phyloP scores from a whole-genome alignment of 495 filamentous ascomycete species.

The Aspergillus diversus region DNA sequence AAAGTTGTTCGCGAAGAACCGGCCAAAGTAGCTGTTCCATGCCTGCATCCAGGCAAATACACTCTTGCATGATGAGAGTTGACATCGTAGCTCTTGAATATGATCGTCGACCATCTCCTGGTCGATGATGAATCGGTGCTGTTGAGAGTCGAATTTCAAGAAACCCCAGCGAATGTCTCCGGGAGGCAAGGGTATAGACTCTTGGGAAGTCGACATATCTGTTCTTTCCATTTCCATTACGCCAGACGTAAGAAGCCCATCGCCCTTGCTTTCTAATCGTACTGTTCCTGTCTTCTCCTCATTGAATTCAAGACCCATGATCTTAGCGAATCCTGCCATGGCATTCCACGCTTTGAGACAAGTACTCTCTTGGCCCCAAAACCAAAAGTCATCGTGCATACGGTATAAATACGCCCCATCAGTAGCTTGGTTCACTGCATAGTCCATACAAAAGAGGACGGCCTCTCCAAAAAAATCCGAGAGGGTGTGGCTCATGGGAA shows the following conservation, averaged over 20 bases:
- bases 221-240: not conserved
- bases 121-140: conserved; percentile 65
- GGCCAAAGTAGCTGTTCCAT: conserved; percentile 67
- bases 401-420: conserved; percentile 59
- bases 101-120: conserved; percentile 64
- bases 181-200: conserved; percentile 38
- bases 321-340: conserved; percentile 55
- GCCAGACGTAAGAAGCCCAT: not conserved
- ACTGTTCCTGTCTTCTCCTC: conserved; percentile 62
- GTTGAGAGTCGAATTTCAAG: conserved; percentile 56
- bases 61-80: conserved; percentile 59
- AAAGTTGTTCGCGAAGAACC: conserved; percentile 70
- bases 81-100: conserved; percentile 60
- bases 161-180: conserved; percentile 72
- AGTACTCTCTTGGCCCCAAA: conserved; percentile 60
- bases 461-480: conserved; percentile 63
- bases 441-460: conserved; percentile 68
- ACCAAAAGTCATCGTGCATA: conserved; percentile 71
- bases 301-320: conserved; percentile 63
- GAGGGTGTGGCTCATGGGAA: conserved; percentile 63
- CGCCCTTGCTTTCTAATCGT: conserved; percentile 30
- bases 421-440: conserved; percentile 62
- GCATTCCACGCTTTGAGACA: conserved; percentile 62
- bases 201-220: not conserved
- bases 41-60: conserved; percentile 67